These are phyloP conservation scores for Lophiostoma macrostomum DNA, from an alignment of 495 filamentous ascomycete species.

Conservation along the genomic window DNA sequence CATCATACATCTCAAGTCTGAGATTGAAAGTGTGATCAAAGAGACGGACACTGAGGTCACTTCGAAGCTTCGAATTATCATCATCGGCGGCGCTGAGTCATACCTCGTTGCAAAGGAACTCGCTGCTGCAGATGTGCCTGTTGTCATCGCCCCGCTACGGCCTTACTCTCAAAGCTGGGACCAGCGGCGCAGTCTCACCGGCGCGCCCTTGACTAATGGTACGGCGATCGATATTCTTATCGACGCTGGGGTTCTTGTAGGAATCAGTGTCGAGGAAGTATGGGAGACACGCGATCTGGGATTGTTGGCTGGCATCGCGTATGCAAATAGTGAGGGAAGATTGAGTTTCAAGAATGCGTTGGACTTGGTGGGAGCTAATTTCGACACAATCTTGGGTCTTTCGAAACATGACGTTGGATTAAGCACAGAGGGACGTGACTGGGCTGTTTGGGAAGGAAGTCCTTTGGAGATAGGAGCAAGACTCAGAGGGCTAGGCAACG, in stretches of 20 bases:
- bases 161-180: slow-evolving; percentile 32
- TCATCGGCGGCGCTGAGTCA: slow-evolving; percentile 35
- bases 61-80: slow-evolving; percentile 17
- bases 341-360: slow-evolving; percentile 43
- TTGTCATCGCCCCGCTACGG: slow-evolving; percentile 34
- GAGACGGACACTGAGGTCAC: background rate
- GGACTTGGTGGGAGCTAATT: slow-evolving; percentile 47
- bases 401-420: slow-evolving; percentile 24
- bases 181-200: slow-evolving; percentile 33
- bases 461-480: slow-evolving; percentile 35
- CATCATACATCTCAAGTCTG: slow-evolving; percentile 30
- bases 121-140: slow-evolving; percentile 23
- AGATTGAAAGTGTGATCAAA: slow-evolving; percentile 25
- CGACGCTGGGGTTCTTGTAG: slow-evolving; percentile 46
- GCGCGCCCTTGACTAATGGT: slow-evolving; percentile 43
- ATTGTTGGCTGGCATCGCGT: slow-evolving; percentile 51
- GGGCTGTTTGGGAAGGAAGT: slow-evolving; percentile 33
- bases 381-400: slow-evolving; percentile 50
- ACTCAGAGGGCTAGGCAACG: slow-evolving; percentile 23
- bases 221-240: slow-evolving; percentile 48
- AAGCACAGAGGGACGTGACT: slow-evolving; percentile 8
- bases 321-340: slow-evolving; percentile 45
- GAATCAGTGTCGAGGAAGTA: slow-evolving; percentile 49
- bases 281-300: slow-evolving; percentile 48
- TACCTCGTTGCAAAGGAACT: slow-evolving; percentile 31